Evolutionary conservation across 306 rosid genomes (phyloP), one percentile per base, ranked within the genome.

Genomic region (Ochetophila trinervis): DNA sequence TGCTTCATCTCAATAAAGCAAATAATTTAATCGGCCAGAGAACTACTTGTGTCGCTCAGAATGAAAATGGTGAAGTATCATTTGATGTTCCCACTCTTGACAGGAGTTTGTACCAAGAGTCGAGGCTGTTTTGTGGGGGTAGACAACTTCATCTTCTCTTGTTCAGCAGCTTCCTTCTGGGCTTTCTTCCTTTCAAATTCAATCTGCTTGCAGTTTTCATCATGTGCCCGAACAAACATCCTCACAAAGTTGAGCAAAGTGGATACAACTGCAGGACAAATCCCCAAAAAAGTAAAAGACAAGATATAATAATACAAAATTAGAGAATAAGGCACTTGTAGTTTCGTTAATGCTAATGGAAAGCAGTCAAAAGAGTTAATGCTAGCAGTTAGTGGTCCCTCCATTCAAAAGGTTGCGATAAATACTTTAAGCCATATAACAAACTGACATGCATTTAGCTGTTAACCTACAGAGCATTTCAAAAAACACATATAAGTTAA

Each of bases 201-300:
- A 58, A 81, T 35, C 74, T 86, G 87, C 83, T 87, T 89, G 79
- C 83, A 60, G 63, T 89, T 86, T 76, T 89, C 96, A 4, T 71
- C 83, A 2, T 82, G 91, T 2, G 96, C 88, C 71, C 77, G 78
- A 34, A 66, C 53, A 36, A 89, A 89, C 94, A 87, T 80, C 72
- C 76, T 80, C 86, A 87, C 94, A 73, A 87, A 89, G 79, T 86
- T 89, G 62, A 75, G 80, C 51, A 86, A 80, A 20, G 96, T 86
- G 35, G 94, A 73, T 19, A 87, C 96, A 60, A 86, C 96, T 89
- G 63, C 66, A 73, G 49, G 57, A 50, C 18, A 35, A 21, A 27
- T 42, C 14, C 9, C 57, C 47, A 66, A 52, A 13, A 37, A 72
- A 27, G 16, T n/a, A 48, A 45, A 49, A 65, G 5, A 79, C 5